These are phyloP conservation scores for Chaetomiaceae sp. DNA, from an alignment of 2,329 filamentous ascomycete species.

Conservation along the genomic window DNA sequence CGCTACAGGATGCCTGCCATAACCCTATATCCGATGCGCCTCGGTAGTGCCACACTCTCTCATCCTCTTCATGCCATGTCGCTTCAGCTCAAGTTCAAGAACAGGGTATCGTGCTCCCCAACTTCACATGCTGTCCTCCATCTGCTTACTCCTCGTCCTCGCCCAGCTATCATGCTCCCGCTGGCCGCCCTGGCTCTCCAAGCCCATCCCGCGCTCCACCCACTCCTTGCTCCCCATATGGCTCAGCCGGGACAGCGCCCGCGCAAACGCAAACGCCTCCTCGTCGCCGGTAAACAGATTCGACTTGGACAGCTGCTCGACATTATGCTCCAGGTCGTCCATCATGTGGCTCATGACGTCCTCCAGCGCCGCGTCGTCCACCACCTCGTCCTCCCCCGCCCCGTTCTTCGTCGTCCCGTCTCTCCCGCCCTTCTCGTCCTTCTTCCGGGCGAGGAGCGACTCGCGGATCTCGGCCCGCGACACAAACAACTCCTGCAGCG, in stretches of 20 bases:
- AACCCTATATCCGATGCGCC: constrained; percentile 1
- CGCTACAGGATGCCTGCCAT: constrained; percentile 1
- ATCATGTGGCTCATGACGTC: constrained; percentile 75
- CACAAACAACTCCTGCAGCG: constrained; percentile 80
- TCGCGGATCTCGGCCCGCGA: constrained; percentile 65
- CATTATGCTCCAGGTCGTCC: constrained; percentile 82
- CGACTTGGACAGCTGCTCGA: constrained; percentile 77
- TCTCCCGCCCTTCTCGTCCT: constrained; percentile 31
- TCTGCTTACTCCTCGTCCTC: constrained; percentile 61
- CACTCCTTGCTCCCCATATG: constrained; percentile 96
- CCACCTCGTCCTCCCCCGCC: constrained; percentile 40
- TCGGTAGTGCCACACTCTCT: background rate
- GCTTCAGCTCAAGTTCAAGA: background rate
- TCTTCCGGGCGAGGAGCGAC: constrained; percentile 39
- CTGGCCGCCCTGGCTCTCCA: constrained; percentile 62
- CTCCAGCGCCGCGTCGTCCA: constrained; percentile 47
- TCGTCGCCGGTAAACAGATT: constrained; percentile 91
- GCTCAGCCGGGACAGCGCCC: constrained; percentile 75
- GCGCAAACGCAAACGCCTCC: constrained; percentile 91
- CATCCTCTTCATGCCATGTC: no score
- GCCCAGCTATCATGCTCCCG: constrained; percentile 61
- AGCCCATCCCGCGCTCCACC: constrained; percentile 76
- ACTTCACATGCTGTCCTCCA: constrained; percentile 60
- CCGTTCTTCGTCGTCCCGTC: constrained; percentile 32
- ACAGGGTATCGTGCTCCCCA: constrained; percentile 2